Conservation (phyloP, 768 basidiomycete genomes). For the Suillus fuscotomentosus region DNA sequence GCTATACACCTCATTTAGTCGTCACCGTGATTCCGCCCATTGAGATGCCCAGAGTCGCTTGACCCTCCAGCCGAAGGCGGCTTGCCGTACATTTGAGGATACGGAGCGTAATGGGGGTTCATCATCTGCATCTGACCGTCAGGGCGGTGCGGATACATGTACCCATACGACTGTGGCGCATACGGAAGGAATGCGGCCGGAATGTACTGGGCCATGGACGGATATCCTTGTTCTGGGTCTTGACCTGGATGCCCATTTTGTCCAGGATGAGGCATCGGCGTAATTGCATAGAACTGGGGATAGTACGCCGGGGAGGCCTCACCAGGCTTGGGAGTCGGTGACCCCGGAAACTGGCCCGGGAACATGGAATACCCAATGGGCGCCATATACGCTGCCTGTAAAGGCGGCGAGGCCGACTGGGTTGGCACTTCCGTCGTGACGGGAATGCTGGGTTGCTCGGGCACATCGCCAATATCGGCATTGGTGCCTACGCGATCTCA, state of each 20-base stretch:
- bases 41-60: conserved; percentile 20
- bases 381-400: conserved; percentile 49
- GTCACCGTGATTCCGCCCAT: conserved; percentile 28
- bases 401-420: conserved; percentile 44
- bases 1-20: conserved; percentile 27
- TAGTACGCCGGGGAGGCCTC: conserved; percentile 47
- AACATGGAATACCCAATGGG: conserved; percentile 53
- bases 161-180: conserved; percentile 46
- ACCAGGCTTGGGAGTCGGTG: conserved; percentile 49
- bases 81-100: conserved; percentile 38
- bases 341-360: conserved; percentile 54
- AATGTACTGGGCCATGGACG: conserved; percentile 44
- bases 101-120: conserved; percentile 38
- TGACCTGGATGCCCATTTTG: conserved; percentile 37
- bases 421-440: conserved; percentile 42
- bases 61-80: conserved; percentile 34
- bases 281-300: conserved; percentile 44
- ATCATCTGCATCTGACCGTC: conserved; percentile 37
- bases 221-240: conserved; percentile 39
- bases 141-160: conserved; percentile 43
- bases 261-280: conserved; percentile 43
- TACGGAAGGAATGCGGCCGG: conserved; percentile 47
- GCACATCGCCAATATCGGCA: conserved; percentile 44
- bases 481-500: conserved; percentile 59
- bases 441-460: conserved; percentile 41